These are phyloP conservation scores for Yarrowia sp. DNA, from an alignment of 805 yeast species.

Conservation along the genomic window DNA sequence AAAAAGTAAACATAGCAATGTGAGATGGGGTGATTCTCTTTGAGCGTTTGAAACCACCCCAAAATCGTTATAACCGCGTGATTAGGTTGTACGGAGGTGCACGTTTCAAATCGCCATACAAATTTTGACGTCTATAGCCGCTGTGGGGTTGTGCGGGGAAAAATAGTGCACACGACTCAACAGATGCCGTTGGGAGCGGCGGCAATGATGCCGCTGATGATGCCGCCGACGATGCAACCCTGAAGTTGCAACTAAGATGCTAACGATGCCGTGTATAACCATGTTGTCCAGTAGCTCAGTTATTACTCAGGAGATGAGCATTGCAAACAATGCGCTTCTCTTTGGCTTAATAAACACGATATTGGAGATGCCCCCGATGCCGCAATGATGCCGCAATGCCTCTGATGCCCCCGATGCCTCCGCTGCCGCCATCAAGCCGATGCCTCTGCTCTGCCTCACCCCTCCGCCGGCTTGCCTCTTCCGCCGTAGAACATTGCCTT, in stretches of 20 bases:
- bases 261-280: neutral
- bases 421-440: no score
- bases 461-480: no score
- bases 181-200: slow-evolving; percentile 1
- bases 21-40: neutral
- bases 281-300: neutral
- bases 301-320: neutral
- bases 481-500: no score
- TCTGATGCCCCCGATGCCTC: neutral
- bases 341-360: neutral
- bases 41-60: no score
- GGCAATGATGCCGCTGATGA: neutral
- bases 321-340: no score
- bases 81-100: no score
- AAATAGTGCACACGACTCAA: slow-evolving; percentile 12
- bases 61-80: neutral
- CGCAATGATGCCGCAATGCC: neutral
- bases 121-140: neutral
- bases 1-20: neutral
- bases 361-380: neutral
- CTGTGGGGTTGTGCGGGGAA: slow-evolving; percentile 12
- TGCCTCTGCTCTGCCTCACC: no score
- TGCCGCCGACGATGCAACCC: neutral
- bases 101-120: no score
- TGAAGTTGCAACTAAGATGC: neutral